phyloP scores from a whole-genome alignment of 352 stramenopile species.

The Phytophthora hybrid region DNA sequence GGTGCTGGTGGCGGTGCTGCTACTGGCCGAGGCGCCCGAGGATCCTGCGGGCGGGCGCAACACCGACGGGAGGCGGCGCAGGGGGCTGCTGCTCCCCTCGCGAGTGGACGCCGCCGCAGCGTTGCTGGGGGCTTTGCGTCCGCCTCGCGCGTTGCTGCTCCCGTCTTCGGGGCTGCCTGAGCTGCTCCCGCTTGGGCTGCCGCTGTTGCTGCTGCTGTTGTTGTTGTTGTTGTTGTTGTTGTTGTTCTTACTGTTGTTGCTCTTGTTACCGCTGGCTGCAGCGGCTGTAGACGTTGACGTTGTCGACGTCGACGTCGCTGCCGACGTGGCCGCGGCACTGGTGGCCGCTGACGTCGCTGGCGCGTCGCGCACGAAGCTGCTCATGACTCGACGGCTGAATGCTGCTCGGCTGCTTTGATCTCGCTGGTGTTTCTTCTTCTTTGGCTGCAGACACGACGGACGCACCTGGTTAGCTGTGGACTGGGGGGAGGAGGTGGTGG shows the following conservation, averaged over 20 bases:
- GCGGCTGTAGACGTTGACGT: neutral
- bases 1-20: constrained; percentile 8
- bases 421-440: neutral
- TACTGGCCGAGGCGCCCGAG: neutral
- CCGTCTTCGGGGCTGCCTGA: constrained; percentile 6
- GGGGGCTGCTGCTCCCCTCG: constrained; percentile 40
- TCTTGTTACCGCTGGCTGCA: neutral
- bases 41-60: constrained; percentile 29
- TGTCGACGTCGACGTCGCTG: constrained; percentile 14
- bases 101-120: constrained; percentile 13
- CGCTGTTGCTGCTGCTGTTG: constrained; percentile 13
- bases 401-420: neutral
- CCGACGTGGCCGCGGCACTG: constrained; percentile 5
- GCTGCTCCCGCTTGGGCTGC: constrained; percentile 15
- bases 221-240: constrained; percentile 8
- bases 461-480: neutral
- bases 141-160: neutral
- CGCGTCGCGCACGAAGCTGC: constrained; percentile 31
- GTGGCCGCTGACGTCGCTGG: neutral
- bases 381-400: constrained; percentile 25
- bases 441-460: neutral
- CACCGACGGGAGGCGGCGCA: constrained; percentile 51
- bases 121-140: neutral
- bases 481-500: neutral
- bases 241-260: constrained; percentile 3